phyloP scores from a whole-genome alignment of 129 eudicot species.

The Chrysanthemum makinoi region DNA sequence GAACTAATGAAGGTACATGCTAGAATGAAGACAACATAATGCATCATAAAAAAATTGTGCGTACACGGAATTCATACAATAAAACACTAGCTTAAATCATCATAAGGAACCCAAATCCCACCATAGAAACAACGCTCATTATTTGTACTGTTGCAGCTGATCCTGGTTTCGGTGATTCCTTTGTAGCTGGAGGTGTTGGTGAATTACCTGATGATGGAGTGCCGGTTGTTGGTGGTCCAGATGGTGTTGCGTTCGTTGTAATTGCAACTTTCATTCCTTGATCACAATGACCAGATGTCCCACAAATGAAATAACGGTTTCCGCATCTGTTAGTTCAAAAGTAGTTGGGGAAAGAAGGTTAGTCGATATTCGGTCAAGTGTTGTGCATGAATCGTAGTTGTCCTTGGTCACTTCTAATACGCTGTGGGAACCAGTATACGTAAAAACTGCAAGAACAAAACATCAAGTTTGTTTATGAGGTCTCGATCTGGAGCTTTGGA shows the following conservation, averaged over 20 bases:
- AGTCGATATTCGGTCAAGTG: constrained; percentile 27
- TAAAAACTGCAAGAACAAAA: constrained; percentile 51
- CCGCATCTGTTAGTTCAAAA: constrained; percentile 52
- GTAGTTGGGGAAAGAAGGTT: constrained; percentile 32
- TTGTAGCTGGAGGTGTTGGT: neutral
- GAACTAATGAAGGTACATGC: neutral
- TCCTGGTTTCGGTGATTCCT: constrained; percentile 12
- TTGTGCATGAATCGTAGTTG: constrained; percentile 54
- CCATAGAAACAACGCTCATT: constrained; percentile 26
- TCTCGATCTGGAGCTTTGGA: too few relatives aligned
- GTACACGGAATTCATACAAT: neutral
- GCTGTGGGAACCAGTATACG: constrained; percentile 40
- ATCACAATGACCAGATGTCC: constrained; percentile 61
- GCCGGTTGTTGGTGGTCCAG: constrained; percentile 24
- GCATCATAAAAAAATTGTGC: neutral
- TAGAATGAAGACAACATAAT: constrained; percentile 8
- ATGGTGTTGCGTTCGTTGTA: constrained; percentile 22
- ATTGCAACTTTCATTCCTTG: constrained; percentile 73
- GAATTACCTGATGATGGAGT: too few relatives aligned
- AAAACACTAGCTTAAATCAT: constrained; percentile 20
- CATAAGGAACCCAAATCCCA: constrained; percentile 39
- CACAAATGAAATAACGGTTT: constrained; percentile 73
- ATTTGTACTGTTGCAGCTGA: constrained; percentile 35
- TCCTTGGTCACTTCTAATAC: constrained; percentile 58
- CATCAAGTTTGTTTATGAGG: neutral